Percentiles rank a stretch among this genome's conserved stretches.
These are phyloP conservation scores for Nicotiana obtusifolia DNA, from an alignment of 257 asterid genomes.

Conservation along the genomic window DNA sequence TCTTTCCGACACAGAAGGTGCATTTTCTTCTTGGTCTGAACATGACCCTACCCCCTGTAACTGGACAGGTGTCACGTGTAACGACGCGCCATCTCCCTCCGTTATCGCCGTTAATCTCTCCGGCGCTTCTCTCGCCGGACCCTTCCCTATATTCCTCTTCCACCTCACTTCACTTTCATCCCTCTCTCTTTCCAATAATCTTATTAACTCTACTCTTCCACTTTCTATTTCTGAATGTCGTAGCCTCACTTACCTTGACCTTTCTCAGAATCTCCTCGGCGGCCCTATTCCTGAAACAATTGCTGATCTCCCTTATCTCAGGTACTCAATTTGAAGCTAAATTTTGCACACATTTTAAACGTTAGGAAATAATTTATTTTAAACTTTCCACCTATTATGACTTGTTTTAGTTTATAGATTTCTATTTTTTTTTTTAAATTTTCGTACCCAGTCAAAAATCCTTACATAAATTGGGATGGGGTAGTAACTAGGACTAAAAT, in stretches of 20 bases:
- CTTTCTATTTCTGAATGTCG: conserved; percentile 46
- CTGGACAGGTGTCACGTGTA: conserved; percentile 76
- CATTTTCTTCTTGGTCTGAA: conserved; percentile 49
- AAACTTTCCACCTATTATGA: too few species aligned
- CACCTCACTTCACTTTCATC: conserved; percentile 40
- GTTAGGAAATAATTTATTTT: too few species aligned
- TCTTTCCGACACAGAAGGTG: conserved; percentile 40
- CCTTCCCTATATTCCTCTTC: conserved; percentile 56
- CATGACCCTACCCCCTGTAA: conserved; percentile 62
- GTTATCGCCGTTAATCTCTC: conserved; percentile 44
- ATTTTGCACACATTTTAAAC: background rate
- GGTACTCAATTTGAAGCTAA: conserved; percentile 27
- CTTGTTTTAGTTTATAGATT: too few species aligned
- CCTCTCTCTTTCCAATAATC: conserved; percentile 39
- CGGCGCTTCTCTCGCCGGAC: conserved; percentile 43
- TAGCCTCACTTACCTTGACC: conserved; percentile 47
- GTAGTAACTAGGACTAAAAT: too few species aligned
- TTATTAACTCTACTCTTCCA: conserved; percentile 52
- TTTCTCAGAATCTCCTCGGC: conserved; percentile 50
- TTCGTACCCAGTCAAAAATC: too few species aligned
- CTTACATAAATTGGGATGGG: too few species aligned
- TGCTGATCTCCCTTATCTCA: conserved; percentile 57
- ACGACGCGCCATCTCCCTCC: conserved; percentile 13
- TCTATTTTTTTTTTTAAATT: too few species aligned
- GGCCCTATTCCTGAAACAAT: conserved; percentile 60